Evolutionary conservation across 148 eudicot species (phyloP), one percentile per base, ranked within the genome.

Genomic region (Rhododendron molle): DNA sequence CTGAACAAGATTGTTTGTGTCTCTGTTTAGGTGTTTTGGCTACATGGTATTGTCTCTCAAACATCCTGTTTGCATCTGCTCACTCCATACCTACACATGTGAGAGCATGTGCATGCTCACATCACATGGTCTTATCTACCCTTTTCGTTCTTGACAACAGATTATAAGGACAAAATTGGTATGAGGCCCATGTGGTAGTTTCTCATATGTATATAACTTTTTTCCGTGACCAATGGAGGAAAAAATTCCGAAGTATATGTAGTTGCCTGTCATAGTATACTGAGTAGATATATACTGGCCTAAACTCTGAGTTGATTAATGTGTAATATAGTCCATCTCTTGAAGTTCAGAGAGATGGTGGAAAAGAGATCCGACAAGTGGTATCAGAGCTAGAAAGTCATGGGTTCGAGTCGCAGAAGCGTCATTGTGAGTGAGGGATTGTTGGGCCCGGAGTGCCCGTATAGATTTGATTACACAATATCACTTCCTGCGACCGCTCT

Each of bases 91-190:
- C 81, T 72, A 43, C 86, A 77, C 86, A 85, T 85, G 86, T 85
- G 86, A 77, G 52, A 23, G 67, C 86, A 84, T 77, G 86, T 84
- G 81, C 86, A 78, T 56, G 74, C 43, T 85, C 26, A 69, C 71
- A 74, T 54, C 81, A 76, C 60, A 77, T 78, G 86, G 56, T 60
- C 56, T 50, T 77, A n/a, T n/a, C 81, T n/a, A 56, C 36, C 72
- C 32, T 60, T 83, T 50, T 36, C 21, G 56, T 43, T 72, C 79
- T 72, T 49, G 62, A 65, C 23, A 6, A 26, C 0, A 3, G 16
- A 54, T 2, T 30, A n/a, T 2, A 44, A 62, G 56, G 56, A 83
- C 77, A 83, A 67, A 67, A 5, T 62, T 83, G 58, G 56, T 38
- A 43, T 44, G 84, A 83, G 76, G 67, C 56, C 84, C 84, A 83